Conservation (phyloP, 768 basidiomycete species). For the Candolleomyces aberdarensis region DNA sequence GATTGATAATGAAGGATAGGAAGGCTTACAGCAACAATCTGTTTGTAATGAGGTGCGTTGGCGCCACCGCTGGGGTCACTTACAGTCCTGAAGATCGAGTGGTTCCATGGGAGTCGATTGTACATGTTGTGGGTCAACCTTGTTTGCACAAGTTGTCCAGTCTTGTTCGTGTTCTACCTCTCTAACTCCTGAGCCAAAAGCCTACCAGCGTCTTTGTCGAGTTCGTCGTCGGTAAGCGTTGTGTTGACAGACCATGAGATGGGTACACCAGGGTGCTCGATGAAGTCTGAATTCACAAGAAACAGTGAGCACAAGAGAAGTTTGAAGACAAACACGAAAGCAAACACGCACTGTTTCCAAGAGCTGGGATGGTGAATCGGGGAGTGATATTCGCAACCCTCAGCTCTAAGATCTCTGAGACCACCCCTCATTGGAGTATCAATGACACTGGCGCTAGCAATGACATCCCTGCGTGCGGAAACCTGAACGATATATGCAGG, state of each 20-base stretch:
- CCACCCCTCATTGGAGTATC: slow-evolving; percentile 32
- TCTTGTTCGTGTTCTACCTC: slow-evolving; percentile 15
- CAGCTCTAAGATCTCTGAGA: slow-evolving; percentile 27
- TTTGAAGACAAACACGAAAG: too few species aligned
- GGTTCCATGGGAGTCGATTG: slow-evolving; percentile 16
- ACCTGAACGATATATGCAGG: neutral
- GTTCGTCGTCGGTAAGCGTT: neutral
- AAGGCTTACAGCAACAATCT: slow-evolving; percentile 26
- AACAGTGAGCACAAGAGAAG: neutral
- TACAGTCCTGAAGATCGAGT: slow-evolving; percentile 12
- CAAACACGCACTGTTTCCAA: slow-evolving; percentile 24
- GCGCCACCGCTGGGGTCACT: slow-evolving; percentile 32
- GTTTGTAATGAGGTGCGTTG: slow-evolving; percentile 28
- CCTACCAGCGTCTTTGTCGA: neutral
- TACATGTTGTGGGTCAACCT: slow-evolving; percentile 18
- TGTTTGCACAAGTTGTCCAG: slow-evolving; percentile 19
- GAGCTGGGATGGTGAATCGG: slow-evolving; percentile 28
- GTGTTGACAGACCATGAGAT: neutral
- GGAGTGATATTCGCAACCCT: slow-evolving; percentile 19
- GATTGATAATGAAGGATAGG: too few species aligned
- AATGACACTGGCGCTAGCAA: slow-evolving; percentile 34
- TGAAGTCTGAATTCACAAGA: slow-evolving; percentile 13
- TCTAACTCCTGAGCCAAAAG: slow-evolving; percentile 6
- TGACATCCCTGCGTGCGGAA: slow-evolving; percentile 30
- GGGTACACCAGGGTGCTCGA: slow-evolving; percentile 22